Conservation (phyloP, 805 yeast species). For the Candida boleticola region DNA sequence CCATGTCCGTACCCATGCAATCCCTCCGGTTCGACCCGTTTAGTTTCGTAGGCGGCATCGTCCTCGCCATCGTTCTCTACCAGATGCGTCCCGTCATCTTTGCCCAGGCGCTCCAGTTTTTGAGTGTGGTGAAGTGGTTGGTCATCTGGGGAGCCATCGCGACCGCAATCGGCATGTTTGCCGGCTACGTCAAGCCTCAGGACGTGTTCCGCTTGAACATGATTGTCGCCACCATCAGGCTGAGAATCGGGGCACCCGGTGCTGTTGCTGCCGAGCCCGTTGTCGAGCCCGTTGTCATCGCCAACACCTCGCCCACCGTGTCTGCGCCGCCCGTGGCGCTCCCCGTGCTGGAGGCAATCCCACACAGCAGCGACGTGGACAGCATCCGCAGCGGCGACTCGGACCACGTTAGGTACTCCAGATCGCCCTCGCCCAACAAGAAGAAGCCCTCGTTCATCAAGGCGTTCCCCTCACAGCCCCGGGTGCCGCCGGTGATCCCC, state of each 20-base stretch:
- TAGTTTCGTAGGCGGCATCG: conserved; percentile 28
- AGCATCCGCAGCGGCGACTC: too few species aligned
- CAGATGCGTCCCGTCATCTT: conserved; percentile 20
- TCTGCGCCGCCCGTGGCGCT: too few species aligned
- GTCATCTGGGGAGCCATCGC: conserved; percentile 21
- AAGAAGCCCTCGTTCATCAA: too few species aligned
- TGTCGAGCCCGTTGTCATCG: background rate
- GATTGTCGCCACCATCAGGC: background rate
- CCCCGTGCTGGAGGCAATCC: background rate
- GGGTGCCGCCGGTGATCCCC: too few species aligned
- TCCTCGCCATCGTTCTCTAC: conserved; percentile 20
- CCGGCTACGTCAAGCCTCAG: conserved; percentile 19
- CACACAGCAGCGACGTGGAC: too few species aligned
- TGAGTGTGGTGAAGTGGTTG: conserved; percentile 21
- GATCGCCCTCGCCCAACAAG: too few species aligned
- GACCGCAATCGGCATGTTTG: conserved; percentile 27
- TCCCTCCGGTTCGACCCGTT: conserved; percentile 18
- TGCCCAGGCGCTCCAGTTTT: conserved; percentile 17
- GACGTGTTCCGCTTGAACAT: background rate
- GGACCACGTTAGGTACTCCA: too few species aligned
- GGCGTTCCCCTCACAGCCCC: too few species aligned
- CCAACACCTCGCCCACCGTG: too few species aligned
- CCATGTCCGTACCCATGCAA: conserved; percentile 1
- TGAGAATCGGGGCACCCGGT: background rate
- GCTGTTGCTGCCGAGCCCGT: background rate